Base-by-base conservation (phyloP, 192 early-diverging fungal species). In the Kappamyces sp. region DNA sequence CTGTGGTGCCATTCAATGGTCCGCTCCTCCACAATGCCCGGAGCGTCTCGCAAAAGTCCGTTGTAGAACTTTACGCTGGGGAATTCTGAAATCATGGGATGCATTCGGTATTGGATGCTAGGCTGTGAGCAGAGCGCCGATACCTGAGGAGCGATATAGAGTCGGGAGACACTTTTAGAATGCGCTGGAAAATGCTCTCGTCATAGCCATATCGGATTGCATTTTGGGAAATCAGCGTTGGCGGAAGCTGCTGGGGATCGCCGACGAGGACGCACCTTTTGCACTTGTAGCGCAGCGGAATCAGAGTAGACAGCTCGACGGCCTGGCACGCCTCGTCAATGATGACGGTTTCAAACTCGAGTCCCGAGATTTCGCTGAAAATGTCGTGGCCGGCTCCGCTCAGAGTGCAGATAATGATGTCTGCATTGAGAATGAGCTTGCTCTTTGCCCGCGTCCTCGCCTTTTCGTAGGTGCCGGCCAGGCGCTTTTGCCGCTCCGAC, bases 261-360 rank as follows among this genome's bases (percentile, higher is more conserved):
- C 95, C 95, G 37, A 97, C 92, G 13, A 98, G 68, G 47, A 98
- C 79, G 60, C 87, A 90, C 31, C 87, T 79, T 40, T 85, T 82
- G 38, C 82, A 85, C 23, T 85, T 86, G 49, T 88, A 91, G 46
- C 87, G 86, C 8, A 96, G 66, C 13, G 95, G 93, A 66, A 98
- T 97, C 62, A 97, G 52, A 3, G 86, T 85, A 23, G 83, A 80
- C 8, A 93, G 74, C 67, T 98, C 95, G 33, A 92, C 85, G 2
- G 89, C 84, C 63, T 98, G 95, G 31, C 91, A 92, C 0, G 95
- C 95, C 68, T 98, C 95, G 64, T 98, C 95, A 54, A 98, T 88
- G 58, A 98, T 94, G 7, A 75, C 74, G 3, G 68, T 73, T n/a
- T 65, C 67, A 67, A 94, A 97, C 5, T 75, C 73, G 39, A 88